Evolutionary conservation across 345 rosid species (phyloP), one percentile per base, ranked within the genome.

Genomic region (Euclidium syriacum): DNA sequence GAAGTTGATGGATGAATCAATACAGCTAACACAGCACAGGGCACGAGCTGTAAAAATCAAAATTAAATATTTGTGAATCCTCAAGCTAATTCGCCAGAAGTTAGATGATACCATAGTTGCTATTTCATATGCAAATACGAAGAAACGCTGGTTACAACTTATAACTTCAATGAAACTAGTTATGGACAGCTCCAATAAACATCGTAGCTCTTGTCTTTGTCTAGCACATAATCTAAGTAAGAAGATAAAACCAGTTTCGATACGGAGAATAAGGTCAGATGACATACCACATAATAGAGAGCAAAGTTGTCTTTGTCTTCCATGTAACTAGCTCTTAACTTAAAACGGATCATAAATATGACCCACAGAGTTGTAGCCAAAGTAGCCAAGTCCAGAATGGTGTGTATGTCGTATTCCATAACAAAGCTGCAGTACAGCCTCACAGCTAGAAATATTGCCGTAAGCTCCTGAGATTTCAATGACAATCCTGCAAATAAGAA

Each of bases 351-450:
- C 95, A 83, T 85, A 70, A 79, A 90, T 32, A 90, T 90, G 73
- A 90, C 95, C 97, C 95, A 90, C 29, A 90, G 63, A 32, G 97
- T 83, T 10, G 95, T 85, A 2, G 72, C 94, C 75, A 87, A 66
- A 1, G 95, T 87, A 62, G 94, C 84, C 62, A 87, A 77, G 70
- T 87, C 98, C 46, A 91, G 87, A 30, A 91, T 3, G 23, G 98
- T 87, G 62, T 91, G 96, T 70, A 91, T 87, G 67, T 87, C 96
- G 68, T 87, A 85, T 71, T 91, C 98, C 98, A 91, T 91, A 12
- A 91, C 96, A 58, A 91, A 81, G 77, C 98, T 92, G 52, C 96
- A 92, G 69, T 92, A 92, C 30, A 89, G 75, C 75, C 96, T 83
- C 20, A 85, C 95, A 65, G 91, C 95, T 74, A 91, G 73, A 72